Evolutionary conservation across 345 rosid species (phyloP).

Genomic region (Eucalyptus virginea): DNA sequence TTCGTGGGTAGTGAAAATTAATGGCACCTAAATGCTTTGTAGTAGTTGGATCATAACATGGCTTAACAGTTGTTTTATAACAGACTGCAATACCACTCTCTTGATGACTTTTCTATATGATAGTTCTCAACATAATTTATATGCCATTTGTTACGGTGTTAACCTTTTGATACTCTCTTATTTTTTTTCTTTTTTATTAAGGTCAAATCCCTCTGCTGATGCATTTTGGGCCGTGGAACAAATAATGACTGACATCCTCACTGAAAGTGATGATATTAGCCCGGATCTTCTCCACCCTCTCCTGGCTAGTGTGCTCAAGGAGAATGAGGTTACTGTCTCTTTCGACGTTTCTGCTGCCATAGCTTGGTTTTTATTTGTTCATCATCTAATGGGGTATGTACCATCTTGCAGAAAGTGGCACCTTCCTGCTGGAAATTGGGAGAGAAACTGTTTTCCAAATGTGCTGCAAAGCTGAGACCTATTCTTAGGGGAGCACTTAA

Average conservation of each 20-base stretch:
- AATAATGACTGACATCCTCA: slow-evolving; percentile 47
- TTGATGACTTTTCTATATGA: neutral
- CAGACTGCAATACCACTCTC: neutral
- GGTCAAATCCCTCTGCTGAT: neutral
- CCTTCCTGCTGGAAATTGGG: slow-evolving; percentile 40
- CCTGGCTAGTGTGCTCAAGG: slow-evolving; percentile 42
- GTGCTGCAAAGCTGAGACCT: slow-evolving; percentile 43
- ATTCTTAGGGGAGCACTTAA: slow-evolving; percentile 37
- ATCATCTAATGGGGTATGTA: neutral
- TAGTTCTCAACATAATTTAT: neutral
- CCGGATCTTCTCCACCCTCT: slow-evolving; percentile 34
- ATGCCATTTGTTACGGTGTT: neutral
- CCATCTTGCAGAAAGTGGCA: slow-evolving; percentile 25
- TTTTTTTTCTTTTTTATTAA: neutral
- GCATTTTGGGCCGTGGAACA: slow-evolving; percentile 47
- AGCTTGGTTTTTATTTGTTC: neutral
- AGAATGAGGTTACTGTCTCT: slow-evolving; percentile 33
- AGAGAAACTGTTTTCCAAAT: slow-evolving; percentile 41
- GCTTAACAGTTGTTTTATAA: neutral
- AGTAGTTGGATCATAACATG: neutral
- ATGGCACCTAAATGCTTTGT: neutral
- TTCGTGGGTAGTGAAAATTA: neutral
- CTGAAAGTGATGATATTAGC: slow-evolving; percentile 52
- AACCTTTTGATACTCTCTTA: neutral
- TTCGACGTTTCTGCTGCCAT: neutral